Base-by-base conservation (phyloP, 768 basidiomycete species). In the Boletales sp. region DNA sequence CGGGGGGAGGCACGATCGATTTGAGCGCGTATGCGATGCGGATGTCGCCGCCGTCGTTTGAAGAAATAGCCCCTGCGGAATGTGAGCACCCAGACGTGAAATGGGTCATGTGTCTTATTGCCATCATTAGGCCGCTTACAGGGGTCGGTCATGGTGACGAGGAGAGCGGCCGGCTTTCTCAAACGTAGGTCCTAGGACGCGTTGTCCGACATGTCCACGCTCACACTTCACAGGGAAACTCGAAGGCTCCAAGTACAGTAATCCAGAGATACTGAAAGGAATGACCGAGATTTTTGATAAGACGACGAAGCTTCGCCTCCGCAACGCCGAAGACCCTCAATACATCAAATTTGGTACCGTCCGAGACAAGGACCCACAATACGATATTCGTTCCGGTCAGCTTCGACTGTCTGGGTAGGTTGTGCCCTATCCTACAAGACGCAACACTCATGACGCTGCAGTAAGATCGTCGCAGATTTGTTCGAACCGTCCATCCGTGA, bases 1-100 rank as follows among this genome's bases (percentile, higher is more conserved):
- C 77, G 8, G 80, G 80, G 10, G 76, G 77, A 18, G 70, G 71
- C 4, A 75, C 72, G 6, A 62, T 73, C 5, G 74, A 74, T 45
- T 33, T 74, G 35, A 79, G 77, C 55, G 73, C 68, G 47, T 74
- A 64, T 66, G 67, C 57, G 21, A 71, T 75, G 65, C 70, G 60
- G 19, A 56, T 68, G 40, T 72, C 74, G 12, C 70, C 72, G 49
- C 44, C 71, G 57, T 59, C 59, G 15, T 70, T 76, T 17, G 61
- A 78, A 36, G 72, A 75, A 52, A 61, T 74, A 40, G 62, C 64
- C 13, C 63, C 66, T 34, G 60, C 66, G 36, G 68, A 68, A 42
- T 70, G 71, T 72, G 49, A 53, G 68, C 49, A n/a, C 15, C 14
- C 28, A 30, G 11, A 41, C 9, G 21, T 28, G 13, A 8, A 2